Base-by-base conservation (phyloP, 2,329 filamentous ascomycete species). In the Sporothrix brunneoviolacea region DNA sequence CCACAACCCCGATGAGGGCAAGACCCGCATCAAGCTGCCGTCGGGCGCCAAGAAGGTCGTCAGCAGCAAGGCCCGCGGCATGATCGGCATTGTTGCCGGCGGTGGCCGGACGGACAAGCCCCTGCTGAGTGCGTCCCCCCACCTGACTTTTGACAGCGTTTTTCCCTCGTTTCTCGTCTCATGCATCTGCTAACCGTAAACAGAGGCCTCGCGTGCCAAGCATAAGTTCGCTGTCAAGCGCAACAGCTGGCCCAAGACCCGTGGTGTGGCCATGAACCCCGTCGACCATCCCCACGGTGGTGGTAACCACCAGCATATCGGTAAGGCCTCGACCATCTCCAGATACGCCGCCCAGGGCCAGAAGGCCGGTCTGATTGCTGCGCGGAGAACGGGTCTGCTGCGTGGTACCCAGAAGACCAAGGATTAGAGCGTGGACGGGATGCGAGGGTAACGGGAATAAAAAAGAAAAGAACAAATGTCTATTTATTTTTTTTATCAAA, bases 241-340 rank as follows among this genome's bases (percentile, higher is more conserved):
- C 73, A 97, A 98, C 89, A 91, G 84, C 71, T 98, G 93, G 93
- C 93, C 93, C 78, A 96, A 95, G 88, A 98, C 93, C 83, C 91
- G 93, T 93, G 93, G 93, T 96, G 93, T 98, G 86, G 93, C 93
- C 77, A 98, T 98, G 93, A 98, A 98, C 82, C 93, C 93, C 68
- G 93, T 98, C 69, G 93, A 98, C 79, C 93, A 98, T 84, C 88
- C 88, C 75, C 88, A 93, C 85, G 88, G 88, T 88, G 87, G 86
- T 88, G 79, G 93, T 95, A 97, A 98, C 85, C 93, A 98, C 77
- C 93, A 98, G 83, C 93, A 98, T 78, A 96, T 96, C 70, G 91
- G 93, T 87, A 97, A 98, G 81, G 93, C 93, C 68, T 98, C 93
- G 63, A 98, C 93, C 73, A 98, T 98, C 78, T 95, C 89, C 66